A percentile compares a stretch with the other conserved stretches of the same genome.
These are phyloP conservation scores for Persicaria tinctoria DNA, from an alignment of 148 eudicot species.

Conservation along the genomic window DNA sequence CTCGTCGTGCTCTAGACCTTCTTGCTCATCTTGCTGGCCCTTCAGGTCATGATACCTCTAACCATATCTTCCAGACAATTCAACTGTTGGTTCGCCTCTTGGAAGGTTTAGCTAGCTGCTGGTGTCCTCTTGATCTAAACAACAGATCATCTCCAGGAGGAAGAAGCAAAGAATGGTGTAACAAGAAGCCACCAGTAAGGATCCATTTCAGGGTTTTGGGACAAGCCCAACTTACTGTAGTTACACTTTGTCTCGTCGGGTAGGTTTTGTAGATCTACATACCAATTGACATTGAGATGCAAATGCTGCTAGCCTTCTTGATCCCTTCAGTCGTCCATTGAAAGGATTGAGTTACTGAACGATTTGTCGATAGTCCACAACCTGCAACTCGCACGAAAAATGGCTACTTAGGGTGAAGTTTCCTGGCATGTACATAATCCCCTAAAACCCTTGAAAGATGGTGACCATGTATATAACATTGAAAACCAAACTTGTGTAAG, in stretches of 20 bases:
- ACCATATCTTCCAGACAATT: background rate
- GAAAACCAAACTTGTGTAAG: too few relatives aligned
- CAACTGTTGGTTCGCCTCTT: background rate
- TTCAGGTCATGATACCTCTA: background rate
- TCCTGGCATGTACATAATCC: too few relatives aligned
- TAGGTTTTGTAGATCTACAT: background rate
- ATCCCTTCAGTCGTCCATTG: background rate
- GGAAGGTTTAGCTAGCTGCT: background rate
- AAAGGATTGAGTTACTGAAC: background rate
- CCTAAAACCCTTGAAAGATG: too few relatives aligned
- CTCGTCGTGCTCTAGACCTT: conserved; percentile 11
- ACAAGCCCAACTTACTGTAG: background rate
- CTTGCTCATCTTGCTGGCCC: conserved; percentile 2
- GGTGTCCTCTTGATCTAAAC: background rate
- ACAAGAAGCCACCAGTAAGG: conserved; percentile 2
- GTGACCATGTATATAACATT: too few relatives aligned
- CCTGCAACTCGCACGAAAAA: too few relatives aligned
- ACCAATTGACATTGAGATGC: conserved; percentile 4
- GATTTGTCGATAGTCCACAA: background rate
- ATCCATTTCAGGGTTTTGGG: background rate
- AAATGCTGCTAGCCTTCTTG: conserved; percentile 3
- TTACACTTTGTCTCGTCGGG: background rate
- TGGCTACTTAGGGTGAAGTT: too few relatives aligned
- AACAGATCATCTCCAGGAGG: background rate
- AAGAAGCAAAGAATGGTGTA: background rate